Conservation (phyloP, 2,329 filamentous ascomycete genomes). For the Colletotrichum sp. region DNA sequence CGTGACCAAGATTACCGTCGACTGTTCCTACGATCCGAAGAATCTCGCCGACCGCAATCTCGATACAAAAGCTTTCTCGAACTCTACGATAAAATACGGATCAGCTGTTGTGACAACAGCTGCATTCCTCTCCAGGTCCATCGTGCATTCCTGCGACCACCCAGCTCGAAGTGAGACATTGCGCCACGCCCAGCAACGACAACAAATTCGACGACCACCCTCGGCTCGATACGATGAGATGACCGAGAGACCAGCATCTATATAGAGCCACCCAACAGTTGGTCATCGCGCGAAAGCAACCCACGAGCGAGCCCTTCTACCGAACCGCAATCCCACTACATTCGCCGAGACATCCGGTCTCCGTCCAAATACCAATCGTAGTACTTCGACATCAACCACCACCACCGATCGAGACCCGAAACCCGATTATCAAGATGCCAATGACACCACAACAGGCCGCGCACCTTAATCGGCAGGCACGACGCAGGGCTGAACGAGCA, state of each 20-base stretch:
- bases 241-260: too few species aligned
- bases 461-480: constrained; percentile 10
- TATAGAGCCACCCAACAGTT: not conserved
- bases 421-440: not conserved
- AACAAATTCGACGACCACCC: not conserved
- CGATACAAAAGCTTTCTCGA: not conserved
- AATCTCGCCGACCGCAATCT: not conserved
- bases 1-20: not conserved
- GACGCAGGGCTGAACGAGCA: constrained; percentile 12
- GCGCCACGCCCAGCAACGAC: not conserved
- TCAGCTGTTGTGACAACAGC: not conserved
- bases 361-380: not conserved
- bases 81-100: not conserved
- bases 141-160: not conserved
- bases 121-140: not conserved
- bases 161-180: not conserved
- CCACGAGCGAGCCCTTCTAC: not conserved
- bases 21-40: not conserved
- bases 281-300: not conserved
- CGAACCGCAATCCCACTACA: not conserved
- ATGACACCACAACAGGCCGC: not conserved
- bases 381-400: not conserved
- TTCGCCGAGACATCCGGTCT: not conserved
- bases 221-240: not conserved
- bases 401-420: not conserved